Evolutionary conservation across 805 yeast species (phyloP).

Genomic region (Sporopachydermia quercuum): DNA sequence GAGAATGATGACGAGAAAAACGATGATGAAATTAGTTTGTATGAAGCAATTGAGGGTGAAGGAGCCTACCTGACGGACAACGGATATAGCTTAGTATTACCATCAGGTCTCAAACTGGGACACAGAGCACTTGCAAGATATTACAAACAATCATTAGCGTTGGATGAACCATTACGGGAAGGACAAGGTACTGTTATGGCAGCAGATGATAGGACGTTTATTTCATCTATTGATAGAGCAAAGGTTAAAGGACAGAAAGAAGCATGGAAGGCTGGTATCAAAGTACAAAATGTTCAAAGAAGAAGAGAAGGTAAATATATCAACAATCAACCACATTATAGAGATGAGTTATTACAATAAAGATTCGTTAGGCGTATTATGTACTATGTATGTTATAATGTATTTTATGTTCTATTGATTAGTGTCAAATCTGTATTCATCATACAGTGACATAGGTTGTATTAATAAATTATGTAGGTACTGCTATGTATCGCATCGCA

Average conservation of each 20-base stretch:
- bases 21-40: constrained; percentile 9
- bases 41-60: constrained; percentile 10
- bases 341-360: constrained; percentile 52
- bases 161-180: constrained; percentile 38
- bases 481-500: no score
- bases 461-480: no score
- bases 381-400: no score
- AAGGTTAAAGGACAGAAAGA: constrained; percentile 36
- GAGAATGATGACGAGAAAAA: constrained; percentile 18
- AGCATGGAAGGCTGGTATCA: constrained; percentile 43
- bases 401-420: no score
- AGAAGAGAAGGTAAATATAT: constrained; percentile 47
- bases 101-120: constrained; percentile 67
- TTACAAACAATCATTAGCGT: constrained; percentile 47
- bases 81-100: constrained; percentile 56
- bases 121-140: constrained; percentile 65
- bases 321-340: constrained; percentile 74
- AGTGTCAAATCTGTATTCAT: no score
- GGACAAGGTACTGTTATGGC: constrained; percentile 64
- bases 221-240: constrained; percentile 29
- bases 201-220: constrained; percentile 40
- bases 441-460: no score
- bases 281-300: constrained; percentile 26
- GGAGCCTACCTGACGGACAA: constrained; percentile 33
- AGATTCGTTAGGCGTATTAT: no score